phyloP scores from a whole-genome alignment of 305 asterid species.

The Rubia occidens region DNA sequence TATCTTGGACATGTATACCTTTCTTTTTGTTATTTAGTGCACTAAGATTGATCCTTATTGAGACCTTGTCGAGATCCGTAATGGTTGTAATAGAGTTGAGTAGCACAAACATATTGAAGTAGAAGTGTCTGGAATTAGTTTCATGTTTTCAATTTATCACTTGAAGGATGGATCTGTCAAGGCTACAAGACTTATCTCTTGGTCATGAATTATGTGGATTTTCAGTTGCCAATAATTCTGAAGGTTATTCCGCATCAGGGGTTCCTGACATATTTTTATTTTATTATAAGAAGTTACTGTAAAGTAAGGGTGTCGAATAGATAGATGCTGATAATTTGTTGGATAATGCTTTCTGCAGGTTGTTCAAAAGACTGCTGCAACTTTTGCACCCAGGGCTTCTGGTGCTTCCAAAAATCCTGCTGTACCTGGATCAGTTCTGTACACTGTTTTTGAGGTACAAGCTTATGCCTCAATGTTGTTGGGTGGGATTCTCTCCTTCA shows the following conservation, averaged over 20 bases:
- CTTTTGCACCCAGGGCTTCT: conserved; percentile 90
- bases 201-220: not conserved
- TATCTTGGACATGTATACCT: not conserved
- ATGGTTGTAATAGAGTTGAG: not conserved
- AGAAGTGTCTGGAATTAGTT: not conserved
- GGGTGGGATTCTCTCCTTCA: conserved; percentile 90
- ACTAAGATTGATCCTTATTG: not conserved
- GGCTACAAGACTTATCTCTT: not conserved
- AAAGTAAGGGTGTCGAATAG: not conserved
- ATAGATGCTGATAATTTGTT: not conserved
- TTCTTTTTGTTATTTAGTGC: not conserved
- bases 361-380: conserved; percentile 89
- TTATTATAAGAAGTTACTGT: not conserved
- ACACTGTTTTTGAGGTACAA: conserved; percentile 84
- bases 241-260: not conserved
- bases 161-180: not conserved
- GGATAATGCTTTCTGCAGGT: conserved; percentile 35
- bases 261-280: not conserved
- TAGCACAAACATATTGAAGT: not conserved
- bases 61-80: not conserved
- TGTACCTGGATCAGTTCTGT: conserved; percentile 60
- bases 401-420: conserved; percentile 79
- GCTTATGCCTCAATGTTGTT: conserved; percentile 59
- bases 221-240: not conserved
- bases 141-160: not conserved